Conservation (phyloP, 2,329 filamentous ascomycete genomes). For the Gremmenia infestans region DNA sequence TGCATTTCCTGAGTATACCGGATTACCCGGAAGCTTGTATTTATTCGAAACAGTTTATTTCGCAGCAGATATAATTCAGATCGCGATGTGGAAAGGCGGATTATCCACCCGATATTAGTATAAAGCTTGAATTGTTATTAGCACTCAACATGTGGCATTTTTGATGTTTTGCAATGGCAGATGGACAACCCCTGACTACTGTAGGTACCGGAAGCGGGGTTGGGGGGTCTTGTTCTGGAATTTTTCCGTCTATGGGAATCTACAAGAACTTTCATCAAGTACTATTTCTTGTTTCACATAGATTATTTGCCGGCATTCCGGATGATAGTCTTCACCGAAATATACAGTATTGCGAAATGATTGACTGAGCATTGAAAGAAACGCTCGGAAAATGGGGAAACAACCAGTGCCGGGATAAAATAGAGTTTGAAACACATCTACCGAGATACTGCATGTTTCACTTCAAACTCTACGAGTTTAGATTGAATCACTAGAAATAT, state of each 20-base stretch:
- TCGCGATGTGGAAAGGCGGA: not conserved
- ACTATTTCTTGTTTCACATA: no score
- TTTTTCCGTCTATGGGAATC: not conserved
- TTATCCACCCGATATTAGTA: not conserved
- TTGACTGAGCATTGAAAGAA: no score
- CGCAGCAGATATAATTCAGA: not conserved
- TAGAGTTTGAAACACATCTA: no score
- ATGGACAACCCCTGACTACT: not conserved
- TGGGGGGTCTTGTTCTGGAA: no score
- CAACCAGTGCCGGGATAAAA: not conserved
- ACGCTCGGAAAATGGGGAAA: not conserved
- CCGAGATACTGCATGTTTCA: not conserved
- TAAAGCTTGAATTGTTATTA: not conserved
- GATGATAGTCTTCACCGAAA: no score
- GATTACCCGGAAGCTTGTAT: not conserved
- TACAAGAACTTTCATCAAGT: no score
- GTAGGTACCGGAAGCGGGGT: not conserved
- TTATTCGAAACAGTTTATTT: not conserved
- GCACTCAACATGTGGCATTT: not conserved
- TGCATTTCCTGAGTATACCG: not conserved
- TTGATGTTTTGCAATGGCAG: not conserved
- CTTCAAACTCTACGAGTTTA: no score
- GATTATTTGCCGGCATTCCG: no score
- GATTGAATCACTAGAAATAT: no score
- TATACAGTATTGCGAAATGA: no score